phyloP scores from a whole-genome alignment of 2,329 filamentous ascomycete genomes.

The Waltergamsia citrina region DNA sequence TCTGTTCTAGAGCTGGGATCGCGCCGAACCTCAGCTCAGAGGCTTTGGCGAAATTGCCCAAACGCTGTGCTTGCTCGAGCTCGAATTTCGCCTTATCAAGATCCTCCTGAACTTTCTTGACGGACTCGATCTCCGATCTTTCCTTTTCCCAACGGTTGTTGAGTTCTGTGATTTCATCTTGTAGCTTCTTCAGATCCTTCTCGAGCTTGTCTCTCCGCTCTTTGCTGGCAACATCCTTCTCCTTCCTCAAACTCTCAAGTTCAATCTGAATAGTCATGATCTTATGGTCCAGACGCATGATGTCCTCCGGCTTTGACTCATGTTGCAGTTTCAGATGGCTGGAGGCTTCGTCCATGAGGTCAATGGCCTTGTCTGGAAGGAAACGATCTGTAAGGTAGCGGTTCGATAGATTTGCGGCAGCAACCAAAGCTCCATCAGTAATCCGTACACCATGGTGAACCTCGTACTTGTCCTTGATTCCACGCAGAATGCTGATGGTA shows the following conservation, averaged over 20 bases:
- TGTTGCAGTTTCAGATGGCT: slow-evolving; percentile 85
- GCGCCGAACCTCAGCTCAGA: slow-evolving; percentile 82
- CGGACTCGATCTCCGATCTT: slow-evolving; percentile 70
- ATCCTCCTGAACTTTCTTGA: slow-evolving; percentile 83
- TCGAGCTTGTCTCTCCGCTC: slow-evolving; percentile 85
- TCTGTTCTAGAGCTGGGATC: slow-evolving; percentile 73
- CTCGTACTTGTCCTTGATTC: slow-evolving; percentile 96
- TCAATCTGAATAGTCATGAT: slow-evolving; percentile 98
- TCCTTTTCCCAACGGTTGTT: slow-evolving; percentile 88
- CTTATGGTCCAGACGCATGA: slow-evolving; percentile 83
- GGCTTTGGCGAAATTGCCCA: slow-evolving; percentile 83
- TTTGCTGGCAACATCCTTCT: slow-evolving; percentile 80
- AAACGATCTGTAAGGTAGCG: slow-evolving; percentile 96
- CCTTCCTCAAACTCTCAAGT: slow-evolving; percentile 85
- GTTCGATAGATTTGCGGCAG: slow-evolving; percentile 85
- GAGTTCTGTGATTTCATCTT: slow-evolving; percentile 66
- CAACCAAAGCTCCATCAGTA: slow-evolving; percentile 83
- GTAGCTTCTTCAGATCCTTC: slow-evolving; percentile 61
- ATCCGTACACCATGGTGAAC: slow-evolving; percentile 95
- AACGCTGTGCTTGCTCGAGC: slow-evolving; percentile 76
- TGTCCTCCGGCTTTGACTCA: slow-evolving; percentile 92
- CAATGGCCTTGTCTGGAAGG: slow-evolving; percentile 93
- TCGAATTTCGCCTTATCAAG: slow-evolving; percentile 79
- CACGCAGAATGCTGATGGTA: slow-evolving; percentile 88
- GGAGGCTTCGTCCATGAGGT: slow-evolving; percentile 91